Evolutionary conservation across 148 eudicot genomes (phyloP).

Genomic region (Silene latifolia): DNA sequence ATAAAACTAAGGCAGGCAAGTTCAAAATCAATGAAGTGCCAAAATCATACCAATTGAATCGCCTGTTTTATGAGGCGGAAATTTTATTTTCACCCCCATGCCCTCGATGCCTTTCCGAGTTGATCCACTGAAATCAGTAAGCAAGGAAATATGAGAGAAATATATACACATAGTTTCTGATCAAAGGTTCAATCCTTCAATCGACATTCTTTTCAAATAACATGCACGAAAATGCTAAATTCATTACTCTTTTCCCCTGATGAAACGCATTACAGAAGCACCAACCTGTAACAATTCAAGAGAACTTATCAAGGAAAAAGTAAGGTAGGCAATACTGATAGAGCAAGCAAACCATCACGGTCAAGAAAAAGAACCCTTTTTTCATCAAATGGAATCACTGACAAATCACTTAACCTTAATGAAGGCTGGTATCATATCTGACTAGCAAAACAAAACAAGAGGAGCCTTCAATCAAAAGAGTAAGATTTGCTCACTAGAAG

Average conservation of each 20-base stretch:
- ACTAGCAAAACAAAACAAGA: too few relatives aligned
- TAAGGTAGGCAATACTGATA: not conserved
- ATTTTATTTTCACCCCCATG: constrained; percentile 58
- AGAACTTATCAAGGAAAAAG: constrained; percentile 14
- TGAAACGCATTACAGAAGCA: constrained; percentile 67
- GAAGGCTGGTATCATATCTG: too few relatives aligned
- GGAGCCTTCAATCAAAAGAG: too few relatives aligned
- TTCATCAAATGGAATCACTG: not conserved
- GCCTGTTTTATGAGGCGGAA: constrained; percentile 53
- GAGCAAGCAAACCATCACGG: not conserved
- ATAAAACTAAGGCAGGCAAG: not conserved
- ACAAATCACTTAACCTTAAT: not conserved
- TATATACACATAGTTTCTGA: not conserved
- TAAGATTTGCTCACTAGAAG: too few relatives aligned
- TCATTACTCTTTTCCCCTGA: constrained; percentile 68
- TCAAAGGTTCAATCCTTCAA: not conserved
- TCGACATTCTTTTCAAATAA: not conserved
- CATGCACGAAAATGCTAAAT: constrained; percentile 16
- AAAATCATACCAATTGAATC: constrained; percentile 55
- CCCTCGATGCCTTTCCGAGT: constrained; percentile 59
- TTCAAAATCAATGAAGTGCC: constrained; percentile 10
- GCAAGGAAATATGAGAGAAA: constrained; percentile 9
- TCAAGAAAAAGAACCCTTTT: not conserved
- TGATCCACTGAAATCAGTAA: constrained; percentile 40
- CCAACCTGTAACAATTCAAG: constrained; percentile 62